Evolutionary conservation across 2,329 filamentous ascomycete species (phyloP), one percentile per base, ranked within the genome.

Genomic region (Ceratocystis alfenasii): DNA sequence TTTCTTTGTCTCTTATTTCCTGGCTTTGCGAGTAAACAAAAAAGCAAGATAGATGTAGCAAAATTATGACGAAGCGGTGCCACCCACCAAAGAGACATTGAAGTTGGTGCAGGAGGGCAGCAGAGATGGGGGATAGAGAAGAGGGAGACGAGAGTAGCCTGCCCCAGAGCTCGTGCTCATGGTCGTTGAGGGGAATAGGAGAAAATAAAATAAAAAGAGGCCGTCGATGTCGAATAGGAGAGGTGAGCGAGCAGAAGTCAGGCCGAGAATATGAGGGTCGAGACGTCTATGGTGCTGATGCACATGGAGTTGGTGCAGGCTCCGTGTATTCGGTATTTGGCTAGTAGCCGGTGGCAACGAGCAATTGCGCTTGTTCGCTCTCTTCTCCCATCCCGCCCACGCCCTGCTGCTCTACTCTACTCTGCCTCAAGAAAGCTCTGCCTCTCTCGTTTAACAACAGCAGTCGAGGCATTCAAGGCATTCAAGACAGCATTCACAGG

Each of bases 401-500:
- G n/a, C 7, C 22, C n/a, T 53, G 7, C 28, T 57, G 22, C 53
- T 30, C n/a, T 55, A 22, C 53, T 30, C n/a, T 55, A 22, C 25
- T 28, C 50, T 55, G n/a, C 12, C 36, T 41, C 36, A 41, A 41
- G 10, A 15, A 12, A 12, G 36, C 50, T 55, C 46, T 55, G 22
- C 20, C 17, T 57, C 28, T 30, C 6, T 17, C 20, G 41, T 65
- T 72, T 73, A 74, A 71, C 70, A 76, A 71, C 76, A 77, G 70
- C 75, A 76, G 66, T 74, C 73, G 30, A 76, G 66, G 68, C 75
- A 77, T 60, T 78, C 76, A 36, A 77, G 69, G 68, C 75, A 77
- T 60, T 78, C 76, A 33, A 77, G 69, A 68, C 76, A 78, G 71
- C 76, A 78, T 67, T 77, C 75, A 71, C 76, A 78, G 2, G 76